A percentile compares a stretch with the other conserved stretches of the same genome.
These are phyloP conservation scores for Paracoccidioides lutzii DNA, from an alignment of 2,329 filamentous ascomycete species.

Conservation along the genomic window DNA sequence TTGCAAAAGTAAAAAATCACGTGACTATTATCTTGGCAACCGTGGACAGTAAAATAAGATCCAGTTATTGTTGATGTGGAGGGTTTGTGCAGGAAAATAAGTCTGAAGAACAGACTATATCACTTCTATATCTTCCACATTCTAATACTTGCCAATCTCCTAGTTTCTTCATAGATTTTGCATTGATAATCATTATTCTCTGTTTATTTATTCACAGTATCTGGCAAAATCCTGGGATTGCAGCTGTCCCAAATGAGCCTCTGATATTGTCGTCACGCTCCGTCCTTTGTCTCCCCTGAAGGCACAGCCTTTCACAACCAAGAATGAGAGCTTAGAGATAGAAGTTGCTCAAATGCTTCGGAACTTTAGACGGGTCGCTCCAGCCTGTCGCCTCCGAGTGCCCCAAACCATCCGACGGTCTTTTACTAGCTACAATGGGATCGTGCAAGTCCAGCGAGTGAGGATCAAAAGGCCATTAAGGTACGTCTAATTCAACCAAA, in stretches of 20 bases:
- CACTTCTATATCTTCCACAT: not conserved
- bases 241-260: not conserved
- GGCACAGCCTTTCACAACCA: not conserved
- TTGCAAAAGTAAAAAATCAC: too few species aligned
- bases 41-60: too few species aligned
- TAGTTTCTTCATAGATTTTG: not conserved
- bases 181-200: not conserved
- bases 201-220: not conserved
- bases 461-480: constrained; percentile 6
- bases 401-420: not conserved
- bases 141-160: not conserved
- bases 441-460: constrained; percentile 7
- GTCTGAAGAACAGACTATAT: not conserved
- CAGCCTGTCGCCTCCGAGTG: constrained; percentile 1
- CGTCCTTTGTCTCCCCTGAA: too few species aligned
- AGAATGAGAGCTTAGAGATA: not conserved
- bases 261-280: not conserved
- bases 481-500: not conserved
- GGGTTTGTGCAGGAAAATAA: too few species aligned
- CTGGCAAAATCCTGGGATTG: not conserved
- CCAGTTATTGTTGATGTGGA: too few species aligned
- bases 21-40: too few species aligned
- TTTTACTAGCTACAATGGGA: constrained; percentile 1
- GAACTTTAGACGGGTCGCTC: constrained; percentile 2
- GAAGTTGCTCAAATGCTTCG: constrained; percentile 2